Percentiles rank a stretch among this genome's conserved stretches.
These are phyloP conservation scores for Fusarium sp. DNA, from an alignment of 2,329 filamentous ascomycete genomes.

Conservation along the genomic window DNA sequence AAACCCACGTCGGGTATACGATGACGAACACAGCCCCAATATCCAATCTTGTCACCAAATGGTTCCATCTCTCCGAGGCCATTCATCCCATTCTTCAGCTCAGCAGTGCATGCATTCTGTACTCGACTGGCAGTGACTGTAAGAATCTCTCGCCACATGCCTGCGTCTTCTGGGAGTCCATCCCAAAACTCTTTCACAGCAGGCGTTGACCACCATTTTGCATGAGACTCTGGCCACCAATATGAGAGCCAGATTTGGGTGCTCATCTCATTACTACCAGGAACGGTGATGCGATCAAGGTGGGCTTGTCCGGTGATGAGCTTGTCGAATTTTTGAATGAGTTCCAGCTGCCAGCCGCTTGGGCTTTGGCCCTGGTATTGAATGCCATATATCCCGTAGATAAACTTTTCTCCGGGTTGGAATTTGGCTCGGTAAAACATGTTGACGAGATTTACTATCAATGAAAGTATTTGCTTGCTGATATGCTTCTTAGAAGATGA, in stretches of 20 bases:
- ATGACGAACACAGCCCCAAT: slow-evolving; percentile 2
- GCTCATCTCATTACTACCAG: background rate
- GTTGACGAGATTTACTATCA: background rate
- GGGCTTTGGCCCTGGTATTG: background rate
- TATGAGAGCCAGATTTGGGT: slow-evolving; percentile 1
- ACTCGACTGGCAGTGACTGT: background rate
- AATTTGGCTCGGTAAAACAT: slow-evolving; percentile 3
- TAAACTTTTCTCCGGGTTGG: background rate
- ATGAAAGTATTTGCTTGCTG: background rate
- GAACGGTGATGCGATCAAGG: background rate
- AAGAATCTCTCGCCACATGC: background rate
- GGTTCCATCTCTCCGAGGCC: background rate
- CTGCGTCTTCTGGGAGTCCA: background rate
- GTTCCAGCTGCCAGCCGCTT: background rate
- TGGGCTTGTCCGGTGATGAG: background rate
- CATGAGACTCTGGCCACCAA: background rate
- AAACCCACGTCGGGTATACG: background rate
- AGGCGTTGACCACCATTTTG: background rate
- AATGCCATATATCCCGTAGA: background rate
- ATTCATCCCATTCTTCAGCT: background rate
- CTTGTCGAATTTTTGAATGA: background rate
- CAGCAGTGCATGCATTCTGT: background rate
- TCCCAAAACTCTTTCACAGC: background rate
- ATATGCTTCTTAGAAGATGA: background rate
- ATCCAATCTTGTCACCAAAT: background rate